Conservation (phyloP, 1,284 basidiomycete genomes). For the Ustilago cynodontis region DNA sequence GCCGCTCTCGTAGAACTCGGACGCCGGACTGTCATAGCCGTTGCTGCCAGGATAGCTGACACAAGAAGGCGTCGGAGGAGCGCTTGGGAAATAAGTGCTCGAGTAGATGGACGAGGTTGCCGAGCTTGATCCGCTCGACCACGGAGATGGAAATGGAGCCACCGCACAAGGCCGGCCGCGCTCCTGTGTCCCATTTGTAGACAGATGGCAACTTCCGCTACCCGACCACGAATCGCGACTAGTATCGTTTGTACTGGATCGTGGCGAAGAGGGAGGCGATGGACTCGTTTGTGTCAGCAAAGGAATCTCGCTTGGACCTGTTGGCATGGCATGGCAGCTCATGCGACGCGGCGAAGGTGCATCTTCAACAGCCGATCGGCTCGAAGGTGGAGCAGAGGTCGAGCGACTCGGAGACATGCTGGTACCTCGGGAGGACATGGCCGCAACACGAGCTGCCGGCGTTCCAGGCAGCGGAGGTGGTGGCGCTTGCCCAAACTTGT, state of each 20-base stretch:
- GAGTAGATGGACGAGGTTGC: slow-evolving; percentile 46
- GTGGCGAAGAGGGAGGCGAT: slow-evolving; percentile 40
- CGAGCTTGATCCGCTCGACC: slow-evolving; percentile 37
- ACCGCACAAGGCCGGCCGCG: slow-evolving; percentile 18
- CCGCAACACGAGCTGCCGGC: slow-evolving; percentile 19
- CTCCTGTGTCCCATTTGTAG: slow-evolving; percentile 8
- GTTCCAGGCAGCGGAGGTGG: slow-evolving; percentile 48
- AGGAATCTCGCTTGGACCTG: slow-evolving; percentile 23
- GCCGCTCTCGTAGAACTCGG: slow-evolving; percentile 66
- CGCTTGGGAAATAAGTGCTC: slow-evolving; percentile 44
- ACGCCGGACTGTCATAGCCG: slow-evolving; percentile 62
- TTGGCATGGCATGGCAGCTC: slow-evolving; percentile 26
- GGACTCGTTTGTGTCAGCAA: slow-evolving; percentile 47
- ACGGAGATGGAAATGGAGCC: slow-evolving; percentile 24
- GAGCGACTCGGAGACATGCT: slow-evolving; percentile 33
- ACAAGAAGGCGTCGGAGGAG: slow-evolving; percentile 20
- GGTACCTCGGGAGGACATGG: background rate
- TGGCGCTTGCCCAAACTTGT: slow-evolving; percentile 51
- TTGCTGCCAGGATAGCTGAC: slow-evolving; percentile 44
- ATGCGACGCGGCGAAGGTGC: slow-evolving; percentile 19
- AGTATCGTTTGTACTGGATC: slow-evolving; percentile 2
- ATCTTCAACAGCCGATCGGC: slow-evolving; percentile 7
- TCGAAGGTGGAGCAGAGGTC: slow-evolving; percentile 26
- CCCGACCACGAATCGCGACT: background rate
- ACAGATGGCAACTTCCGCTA: background rate